Evolutionary conservation across 768 basidiomycete genomes (phyloP).

Genomic region (Lactarius deliciosus): DNA sequence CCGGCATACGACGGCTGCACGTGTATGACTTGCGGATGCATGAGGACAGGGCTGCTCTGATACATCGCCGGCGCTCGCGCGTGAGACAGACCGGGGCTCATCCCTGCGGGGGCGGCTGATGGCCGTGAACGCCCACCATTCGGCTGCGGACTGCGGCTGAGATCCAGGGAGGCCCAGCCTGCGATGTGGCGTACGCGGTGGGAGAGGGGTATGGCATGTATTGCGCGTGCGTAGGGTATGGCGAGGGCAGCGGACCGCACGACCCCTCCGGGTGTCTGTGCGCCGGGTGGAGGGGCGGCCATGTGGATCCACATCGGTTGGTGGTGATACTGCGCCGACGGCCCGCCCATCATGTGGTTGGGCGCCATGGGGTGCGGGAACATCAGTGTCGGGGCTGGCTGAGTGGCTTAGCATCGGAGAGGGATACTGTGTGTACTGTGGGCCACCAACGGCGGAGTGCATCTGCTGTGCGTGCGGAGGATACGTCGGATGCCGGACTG

Average conservation of each 20-base stretch:
- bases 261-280: conserved; percentile 50
- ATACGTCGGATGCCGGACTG: conserved; percentile 20
- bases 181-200: conserved; percentile 43
- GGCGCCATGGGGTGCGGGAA: conserved; percentile 59
- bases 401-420: conserved; percentile 75
- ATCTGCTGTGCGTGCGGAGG: conserved; percentile 29
- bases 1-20: conserved; percentile 38
- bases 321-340: conserved; percentile 55
- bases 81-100: conserved; percentile 68
- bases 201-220: conserved; percentile 66
- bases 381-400: conserved; percentile 63
- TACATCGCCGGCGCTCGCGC: conserved; percentile 53
- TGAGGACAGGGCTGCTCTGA: conserved; percentile 63
- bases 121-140: conserved; percentile 42
- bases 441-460: conserved; percentile 28
- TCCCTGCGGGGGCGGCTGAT: conserved; percentile 42
- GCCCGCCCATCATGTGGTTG: conserved; percentile 65
- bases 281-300: conserved; percentile 42
- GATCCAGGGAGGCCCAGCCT: conserved; percentile 44
- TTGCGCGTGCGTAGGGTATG: conserved; percentile 53
- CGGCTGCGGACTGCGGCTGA: conserved; percentile 38
- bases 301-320: conserved; percentile 60
- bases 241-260: conserved; percentile 59
- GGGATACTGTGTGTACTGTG: conserved; percentile 57
- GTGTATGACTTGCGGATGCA: conserved; percentile 47